These are phyloP conservation scores for Misopates orontium DNA, from an alignment of 257 asterid genomes.

Conservation along the genomic window DNA sequence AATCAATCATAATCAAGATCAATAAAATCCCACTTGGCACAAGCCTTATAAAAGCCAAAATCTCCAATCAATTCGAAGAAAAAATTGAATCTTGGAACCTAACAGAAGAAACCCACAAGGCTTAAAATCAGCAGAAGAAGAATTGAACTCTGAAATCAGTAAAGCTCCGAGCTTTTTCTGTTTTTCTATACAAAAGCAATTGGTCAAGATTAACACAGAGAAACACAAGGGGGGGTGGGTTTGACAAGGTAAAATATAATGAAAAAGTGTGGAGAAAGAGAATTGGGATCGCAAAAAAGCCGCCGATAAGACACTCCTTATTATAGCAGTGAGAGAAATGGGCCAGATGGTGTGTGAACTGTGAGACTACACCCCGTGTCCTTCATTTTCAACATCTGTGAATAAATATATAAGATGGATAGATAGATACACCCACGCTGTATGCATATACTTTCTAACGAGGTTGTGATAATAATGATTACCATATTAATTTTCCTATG, in stretches of 20 bases:
- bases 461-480: too few species aligned
- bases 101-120: slow-evolving; percentile 28
- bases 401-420: too few species aligned
- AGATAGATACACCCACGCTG: too few species aligned
- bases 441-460: too few species aligned
- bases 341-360: background rate
- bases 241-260: too few species aligned
- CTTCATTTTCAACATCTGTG: too few species aligned
- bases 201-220: background rate
- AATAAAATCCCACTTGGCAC: slow-evolving; percentile 16
- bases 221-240: too few species aligned
- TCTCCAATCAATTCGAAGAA: slow-evolving; percentile 29
- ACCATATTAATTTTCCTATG: too few species aligned
- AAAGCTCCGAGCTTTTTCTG: slow-evolving; percentile 11
- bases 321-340: background rate
- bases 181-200: background rate
- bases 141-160: slow-evolving; percentile 21
- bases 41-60: slow-evolving; percentile 17
- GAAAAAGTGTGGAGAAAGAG: background rate
- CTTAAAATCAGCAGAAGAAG: slow-evolving; percentile 20
- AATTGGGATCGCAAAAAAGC: slow-evolving; percentile 28
- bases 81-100: slow-evolving; percentile 25
- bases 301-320: slow-evolving; percentile 22
- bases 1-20: slow-evolving; percentile 27
- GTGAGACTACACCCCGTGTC: background rate